A percentile compares a stretch with the other conserved stretches of the same genome.
Evolutionary conservation across 1,284 basidiomycete genomes (phyloP).

Genomic region (Naganishia sp.): DNA sequence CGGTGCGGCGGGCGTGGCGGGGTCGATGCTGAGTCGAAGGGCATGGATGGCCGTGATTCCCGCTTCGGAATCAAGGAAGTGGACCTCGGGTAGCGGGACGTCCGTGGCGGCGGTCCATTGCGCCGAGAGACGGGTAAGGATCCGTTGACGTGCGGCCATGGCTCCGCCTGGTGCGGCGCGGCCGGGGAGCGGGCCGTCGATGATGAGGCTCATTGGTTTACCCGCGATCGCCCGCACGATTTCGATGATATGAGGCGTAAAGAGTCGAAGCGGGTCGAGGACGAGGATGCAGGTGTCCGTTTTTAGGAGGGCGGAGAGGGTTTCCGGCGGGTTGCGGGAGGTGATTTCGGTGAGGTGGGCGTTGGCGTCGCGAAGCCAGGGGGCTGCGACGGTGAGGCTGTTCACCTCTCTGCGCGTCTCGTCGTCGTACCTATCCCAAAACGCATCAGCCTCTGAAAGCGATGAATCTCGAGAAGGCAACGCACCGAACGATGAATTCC

Average conservation of each 20-base stretch:
- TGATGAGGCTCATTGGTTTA: constrained; percentile 40
- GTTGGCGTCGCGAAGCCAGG: constrained; percentile 27
- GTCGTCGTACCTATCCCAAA: background rate
- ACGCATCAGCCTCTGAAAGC: background rate
- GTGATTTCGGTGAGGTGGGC: constrained; percentile 13
- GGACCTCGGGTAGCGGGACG: constrained; percentile 21
- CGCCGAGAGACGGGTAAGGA: background rate
- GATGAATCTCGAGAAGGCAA: background rate
- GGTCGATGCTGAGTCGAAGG: constrained; percentile 35
- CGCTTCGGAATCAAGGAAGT: constrained; percentile 42
- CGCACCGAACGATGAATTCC: constrained; percentile 35
- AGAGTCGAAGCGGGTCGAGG: constrained; percentile 48
- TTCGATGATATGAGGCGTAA: constrained; percentile 35
- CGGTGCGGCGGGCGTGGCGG: background rate
- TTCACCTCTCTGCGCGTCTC: constrained; percentile 12
- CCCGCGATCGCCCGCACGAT: constrained; percentile 37
- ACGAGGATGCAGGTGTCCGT: constrained; percentile 47
- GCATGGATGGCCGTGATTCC: constrained; percentile 43
- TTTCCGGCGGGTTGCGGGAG: background rate
- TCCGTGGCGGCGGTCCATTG: background rate
- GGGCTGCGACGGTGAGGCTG: background rate
- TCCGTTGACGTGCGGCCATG: constrained; percentile 35
- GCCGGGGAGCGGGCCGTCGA: constrained; percentile 40
- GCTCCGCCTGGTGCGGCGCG: too few relatives aligned
- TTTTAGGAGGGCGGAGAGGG: constrained; percentile 36